Base-by-base conservation (phyloP, 768 basidiomycete genomes). In the Leccinum subgranulosum region DNA sequence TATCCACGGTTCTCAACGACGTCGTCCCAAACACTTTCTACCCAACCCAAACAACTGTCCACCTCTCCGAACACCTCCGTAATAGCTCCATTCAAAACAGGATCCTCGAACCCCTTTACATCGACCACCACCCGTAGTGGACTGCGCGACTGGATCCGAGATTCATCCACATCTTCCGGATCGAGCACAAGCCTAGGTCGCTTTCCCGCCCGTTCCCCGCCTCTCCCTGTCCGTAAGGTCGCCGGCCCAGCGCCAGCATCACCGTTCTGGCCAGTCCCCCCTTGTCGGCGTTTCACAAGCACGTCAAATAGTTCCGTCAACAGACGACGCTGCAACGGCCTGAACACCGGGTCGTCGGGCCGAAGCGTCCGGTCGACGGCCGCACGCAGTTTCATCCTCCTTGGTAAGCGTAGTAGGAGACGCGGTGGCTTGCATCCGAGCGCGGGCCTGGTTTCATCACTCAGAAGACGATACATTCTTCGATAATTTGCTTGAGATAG, bases 31-130 rank as follows among this genome's bases (percentile, higher is more conserved):
- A 80, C 74, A n/a, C 61, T 64, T 41, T 80, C 76, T 5, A 79
- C 73, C 88, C 88, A 90, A 39, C 64, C 64, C n/a, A 85, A 65
- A 54, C 77, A 76, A 3, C 39, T 53, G 41, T 72, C 64, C 47
- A 86, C 57, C 66, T 74, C 78, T 46, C 54, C 61, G 54, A 80
- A 68, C 21, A 75, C 75, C 12, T 82, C 79, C 15, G 64, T 61
- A 9, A 81, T 69, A 0, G 77, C 83, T 12, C 64, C 59, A n/a
- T 63, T 72, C 51, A 91, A 73, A 1, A 84, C 74, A 27, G 77
- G 77, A 61, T 87, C 87, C 56, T 90, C 86, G 62, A 89, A 90
- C 1, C 88, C 88, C 64, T 84, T 86, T 43, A 87, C 75, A 10
- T 66, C 63, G 6, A 71, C 15, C 25, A 31, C 29, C 2, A 55